Conservation (phyloP, 169 alveolate genomes). For the Babesia bovis region DNA sequence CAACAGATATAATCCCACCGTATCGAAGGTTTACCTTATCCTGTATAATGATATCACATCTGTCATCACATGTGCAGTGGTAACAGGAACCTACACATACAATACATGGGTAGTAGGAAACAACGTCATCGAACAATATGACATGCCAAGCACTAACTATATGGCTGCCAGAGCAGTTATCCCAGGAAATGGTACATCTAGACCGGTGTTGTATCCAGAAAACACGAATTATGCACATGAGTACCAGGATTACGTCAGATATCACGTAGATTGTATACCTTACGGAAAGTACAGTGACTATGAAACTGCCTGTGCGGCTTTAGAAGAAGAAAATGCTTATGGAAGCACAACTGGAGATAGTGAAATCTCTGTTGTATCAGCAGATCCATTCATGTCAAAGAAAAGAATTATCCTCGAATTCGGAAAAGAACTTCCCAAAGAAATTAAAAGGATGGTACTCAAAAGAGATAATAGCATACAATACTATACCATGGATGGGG, state of each 20-base stretch:
- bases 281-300: not conserved
- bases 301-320: not conserved
- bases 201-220: constrained; percentile 4
- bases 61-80: constrained; percentile 1
- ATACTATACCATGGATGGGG: not conserved
- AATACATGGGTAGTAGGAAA: constrained; percentile 7
- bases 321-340: constrained; percentile 1
- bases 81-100: not conserved
- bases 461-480: not conserved
- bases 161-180: not conserved
- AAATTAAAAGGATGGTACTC: not conserved
- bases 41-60: constrained; percentile 4
- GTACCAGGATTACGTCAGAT: not conserved
- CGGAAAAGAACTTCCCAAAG: not conserved
- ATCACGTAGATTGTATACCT: constrained; percentile 4
- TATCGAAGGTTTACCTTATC: constrained; percentile 10
- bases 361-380: not conserved
- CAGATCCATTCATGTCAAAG: not conserved
- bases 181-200: not conserved
- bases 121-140: constrained; percentile 8
- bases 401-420: not conserved
- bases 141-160: constrained; percentile 16
- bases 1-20: not conserved
- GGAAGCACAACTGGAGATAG: not conserved
- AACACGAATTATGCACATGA: constrained; percentile 1